Base-by-base conservation (phyloP, 164 flowering plant genomes). In the Nymphaea thermarum region DNA sequence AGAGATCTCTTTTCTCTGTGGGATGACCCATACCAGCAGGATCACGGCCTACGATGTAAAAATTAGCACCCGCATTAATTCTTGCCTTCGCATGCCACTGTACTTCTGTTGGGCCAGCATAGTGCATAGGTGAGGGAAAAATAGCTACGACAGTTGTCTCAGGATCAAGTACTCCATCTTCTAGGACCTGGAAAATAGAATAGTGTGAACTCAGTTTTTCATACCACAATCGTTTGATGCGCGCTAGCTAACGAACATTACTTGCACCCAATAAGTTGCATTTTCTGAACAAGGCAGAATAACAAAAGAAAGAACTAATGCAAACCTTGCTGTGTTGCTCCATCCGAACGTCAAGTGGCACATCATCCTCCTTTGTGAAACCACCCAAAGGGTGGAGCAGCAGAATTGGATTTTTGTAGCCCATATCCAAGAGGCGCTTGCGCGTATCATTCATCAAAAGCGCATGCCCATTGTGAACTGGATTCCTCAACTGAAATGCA, bases 1-100 rank as follows among this genome's bases (percentile, higher is more conserved):
- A 93, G 42, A 93, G 73, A 76, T 91, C 97, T 75, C 95, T 86
- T 80, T 89, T 93, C 80, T 91, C 94, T 44, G 84, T 83, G 47
- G 98, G 98, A 67, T 93, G 97, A 72, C 96, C 78, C 97, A 93
- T 93, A 53, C 96, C 98, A 79, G 97, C 98, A 69, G 98, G 98
- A 81, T 91, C 98, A 74, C 98, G 96, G 14, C 97, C 98, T 2
- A 93, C 98, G 43, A 93, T 93, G 60, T 93, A 93, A 76, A 90
- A 93, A 77, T 93, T 93, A 64, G 96, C 98, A 63, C 98, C 98
- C 7, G 98, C 98, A 82, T 93, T 93, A 71, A 91, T 85, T 65
- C 98, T 76, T 67, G 94, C 94, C 80, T 93, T 93, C 63, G 98
- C 98, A 86, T 93, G 98, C 98, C 98, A 93, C 64, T 91, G 98